These are phyloP conservation scores for Xylariaceae sp. DNA, from an alignment of 2,329 filamentous ascomycete genomes.

Conservation along the genomic window DNA sequence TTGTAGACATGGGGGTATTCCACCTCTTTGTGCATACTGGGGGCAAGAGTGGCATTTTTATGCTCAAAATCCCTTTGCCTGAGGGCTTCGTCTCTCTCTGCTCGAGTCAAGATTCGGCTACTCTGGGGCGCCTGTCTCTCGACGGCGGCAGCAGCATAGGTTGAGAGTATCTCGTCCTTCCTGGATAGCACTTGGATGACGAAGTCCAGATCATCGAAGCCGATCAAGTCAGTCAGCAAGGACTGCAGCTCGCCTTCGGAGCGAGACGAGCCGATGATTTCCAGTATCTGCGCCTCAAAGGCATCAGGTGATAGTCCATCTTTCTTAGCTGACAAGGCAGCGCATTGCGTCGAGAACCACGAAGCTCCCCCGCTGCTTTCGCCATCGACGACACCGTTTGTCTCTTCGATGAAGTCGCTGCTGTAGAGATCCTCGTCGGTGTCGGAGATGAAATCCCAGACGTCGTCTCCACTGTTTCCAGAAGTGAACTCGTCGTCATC, in stretches of 20 bases:
- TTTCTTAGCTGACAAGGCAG: slow-evolving; percentile 59
- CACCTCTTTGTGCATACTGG: slow-evolving; percentile 67
- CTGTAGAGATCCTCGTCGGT: slow-evolving; percentile 61
- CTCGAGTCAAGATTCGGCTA: slow-evolving; percentile 63
- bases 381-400: slow-evolving; percentile 25
- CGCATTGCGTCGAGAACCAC: slow-evolving; percentile 72
- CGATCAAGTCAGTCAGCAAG: slow-evolving; percentile 81
- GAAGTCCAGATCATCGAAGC: slow-evolving; percentile 90
- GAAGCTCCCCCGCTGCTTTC: slow-evolving; percentile 47
- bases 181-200: slow-evolving; percentile 85
- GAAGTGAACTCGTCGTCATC: slow-evolving; percentile 55
- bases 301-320: slow-evolving; percentile 64
- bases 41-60: slow-evolving; percentile 69
- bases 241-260: slow-evolving; percentile 88
- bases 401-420: slow-evolving; percentile 58
- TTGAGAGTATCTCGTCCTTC: slow-evolving; percentile 61
- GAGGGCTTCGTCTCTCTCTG: slow-evolving; percentile 75
- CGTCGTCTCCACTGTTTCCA: slow-evolving; percentile 68
- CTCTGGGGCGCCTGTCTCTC: slow-evolving; percentile 31
- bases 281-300: slow-evolving; percentile 73
- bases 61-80: slow-evolving; percentile 75
- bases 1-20: slow-evolving; percentile 95
- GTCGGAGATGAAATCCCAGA: slow-evolving; percentile 89
- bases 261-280: slow-evolving; percentile 63
- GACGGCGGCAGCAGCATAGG: slow-evolving; percentile 35